Conservation (phyloP, 164 flowering plant genomes). For the Berberis vulgaris region DNA sequence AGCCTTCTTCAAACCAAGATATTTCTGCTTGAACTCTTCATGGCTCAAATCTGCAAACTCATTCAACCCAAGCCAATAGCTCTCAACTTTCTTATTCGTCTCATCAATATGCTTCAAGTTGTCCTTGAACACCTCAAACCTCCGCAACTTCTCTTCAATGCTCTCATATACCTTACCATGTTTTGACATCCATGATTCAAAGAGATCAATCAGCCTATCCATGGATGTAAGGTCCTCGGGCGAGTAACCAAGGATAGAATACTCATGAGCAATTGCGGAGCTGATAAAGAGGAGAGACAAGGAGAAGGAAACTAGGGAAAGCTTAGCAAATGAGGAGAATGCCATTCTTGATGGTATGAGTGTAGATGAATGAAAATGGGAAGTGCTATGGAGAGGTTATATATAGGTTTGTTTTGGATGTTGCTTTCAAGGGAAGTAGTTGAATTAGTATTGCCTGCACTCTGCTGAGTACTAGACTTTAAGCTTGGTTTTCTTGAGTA, state of each 20-base stretch:
- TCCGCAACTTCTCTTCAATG: conserved; percentile 56
- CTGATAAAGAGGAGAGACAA: background rate
- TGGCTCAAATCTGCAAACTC: conserved; percentile 75
- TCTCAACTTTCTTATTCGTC: conserved; percentile 44
- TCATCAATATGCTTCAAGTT: conserved; percentile 66
- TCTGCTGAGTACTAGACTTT: conserved; percentile 24
- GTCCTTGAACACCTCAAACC: conserved; percentile 70
- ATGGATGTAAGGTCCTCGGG: conserved; percentile 44
- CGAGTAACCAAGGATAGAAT: conserved; percentile 66
- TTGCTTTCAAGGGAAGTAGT: conserved; percentile 42
- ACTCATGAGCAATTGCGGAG: conserved; percentile 27
- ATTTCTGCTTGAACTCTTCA: conserved; percentile 59
- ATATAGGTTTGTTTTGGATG: conserved; percentile 10
- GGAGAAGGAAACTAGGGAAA: conserved; percentile 10
- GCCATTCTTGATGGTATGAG: conserved; percentile 21
- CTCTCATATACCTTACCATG: conserved; percentile 47
- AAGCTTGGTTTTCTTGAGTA: conserved; percentile 32
- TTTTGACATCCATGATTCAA: conserved; percentile 59
- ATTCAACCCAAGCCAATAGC: conserved; percentile 65
- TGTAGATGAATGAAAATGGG: conserved; percentile 8
- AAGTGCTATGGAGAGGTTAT: conserved; percentile 4
- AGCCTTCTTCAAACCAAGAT: conserved; percentile 41
- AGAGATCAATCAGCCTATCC: conserved; percentile 52
- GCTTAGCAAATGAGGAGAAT: conserved; percentile 12
- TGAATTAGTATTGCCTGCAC: background rate